phyloP scores from a whole-genome alignment of 2,329 filamentous ascomycete species.

The Hysterium pulicare region DNA sequence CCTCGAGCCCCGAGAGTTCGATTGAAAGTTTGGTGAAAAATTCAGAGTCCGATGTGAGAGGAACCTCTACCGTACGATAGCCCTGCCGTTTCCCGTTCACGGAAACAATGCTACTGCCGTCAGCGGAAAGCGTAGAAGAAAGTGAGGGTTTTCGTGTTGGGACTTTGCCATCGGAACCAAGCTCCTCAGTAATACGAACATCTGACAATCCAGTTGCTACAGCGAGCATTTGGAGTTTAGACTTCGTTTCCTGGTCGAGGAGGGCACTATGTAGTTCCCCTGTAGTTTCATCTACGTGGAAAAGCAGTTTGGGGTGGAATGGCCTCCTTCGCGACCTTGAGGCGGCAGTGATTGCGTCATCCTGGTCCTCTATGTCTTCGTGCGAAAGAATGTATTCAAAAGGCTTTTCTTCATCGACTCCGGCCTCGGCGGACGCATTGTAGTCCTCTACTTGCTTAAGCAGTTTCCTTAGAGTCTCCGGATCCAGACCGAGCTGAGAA shows the following conservation, averaged over 20 bases:
- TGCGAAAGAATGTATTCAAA: constrained; percentile 37
- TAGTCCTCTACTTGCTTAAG: constrained; percentile 46
- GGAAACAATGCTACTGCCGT: background rate
- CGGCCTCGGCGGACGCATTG: constrained; percentile 36
- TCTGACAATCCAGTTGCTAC: constrained; percentile 43
- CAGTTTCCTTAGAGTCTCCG: constrained; percentile 65
- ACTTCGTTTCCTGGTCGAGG: constrained; percentile 62
- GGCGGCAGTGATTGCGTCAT: constrained; percentile 3
- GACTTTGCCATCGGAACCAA: constrained; percentile 8
- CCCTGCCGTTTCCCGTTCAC: constrained; percentile 11
- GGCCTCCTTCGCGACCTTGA: constrained; percentile 9
- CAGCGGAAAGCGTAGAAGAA: background rate
- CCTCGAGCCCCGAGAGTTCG: constrained; percentile 67
- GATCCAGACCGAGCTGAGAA: constrained; percentile 66
- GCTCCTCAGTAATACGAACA: constrained; percentile 30
- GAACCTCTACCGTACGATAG: constrained; percentile 63
- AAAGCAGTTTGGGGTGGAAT: constrained; percentile 66
- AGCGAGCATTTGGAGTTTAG: constrained; percentile 61
- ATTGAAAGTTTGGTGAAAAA: constrained; percentile 75
- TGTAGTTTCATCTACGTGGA: constrained; percentile 64
- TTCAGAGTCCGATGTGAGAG: constrained; percentile 70
- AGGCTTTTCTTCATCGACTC: constrained; percentile 25
- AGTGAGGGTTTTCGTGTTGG: background rate
- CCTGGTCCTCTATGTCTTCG: constrained; percentile 5
- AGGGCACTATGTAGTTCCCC: constrained; percentile 67